Evolutionary conservation across 495 filamentous ascomycete species (phyloP).

Genomic region (Aspergillus avenaceus): DNA sequence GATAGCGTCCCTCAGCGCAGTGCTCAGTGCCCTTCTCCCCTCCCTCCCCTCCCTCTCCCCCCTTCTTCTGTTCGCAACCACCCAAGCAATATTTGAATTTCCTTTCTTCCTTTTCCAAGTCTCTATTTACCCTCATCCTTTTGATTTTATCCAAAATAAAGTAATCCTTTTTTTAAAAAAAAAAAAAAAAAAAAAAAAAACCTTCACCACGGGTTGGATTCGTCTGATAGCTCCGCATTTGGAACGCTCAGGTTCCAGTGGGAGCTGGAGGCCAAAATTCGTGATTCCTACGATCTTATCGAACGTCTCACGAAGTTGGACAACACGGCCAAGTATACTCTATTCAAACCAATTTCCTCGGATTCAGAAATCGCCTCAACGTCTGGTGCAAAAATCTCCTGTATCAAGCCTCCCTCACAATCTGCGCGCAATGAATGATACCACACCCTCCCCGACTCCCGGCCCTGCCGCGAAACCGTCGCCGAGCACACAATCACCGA

Average conservation of each 20-base stretch:
- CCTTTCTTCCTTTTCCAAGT: no score
- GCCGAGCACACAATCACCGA: constrained; percentile 22
- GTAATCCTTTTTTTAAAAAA: no score
- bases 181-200: no score
- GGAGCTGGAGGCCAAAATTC: constrained; percentile 25
- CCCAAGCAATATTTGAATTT: no score
- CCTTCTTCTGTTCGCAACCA: no score
- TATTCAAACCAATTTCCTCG: constrained; percentile 1
- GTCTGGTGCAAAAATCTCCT: not conserved
- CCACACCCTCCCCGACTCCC: constrained; percentile 38
- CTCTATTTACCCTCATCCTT: not conserved
- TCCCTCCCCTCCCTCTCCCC: no score
- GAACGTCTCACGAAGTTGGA: constrained; percentile 5
- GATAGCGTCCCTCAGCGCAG: no score
- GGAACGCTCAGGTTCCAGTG: constrained; percentile 28
- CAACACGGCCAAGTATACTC: constrained; percentile 4
- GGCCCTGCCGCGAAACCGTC: constrained; percentile 29
- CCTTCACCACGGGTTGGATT: constrained; percentile 12
- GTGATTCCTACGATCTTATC: constrained; percentile 16
- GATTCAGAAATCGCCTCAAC: not conserved
- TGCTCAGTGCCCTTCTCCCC: no score
- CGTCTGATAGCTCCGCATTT: constrained; percentile 22
- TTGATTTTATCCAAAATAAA: no score
- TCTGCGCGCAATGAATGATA: constrained; percentile 25
- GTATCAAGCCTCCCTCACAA: not conserved